phyloP scores from a whole-genome alignment of 768 basidiomycete species.

The Cytidiella melzeri region DNA sequence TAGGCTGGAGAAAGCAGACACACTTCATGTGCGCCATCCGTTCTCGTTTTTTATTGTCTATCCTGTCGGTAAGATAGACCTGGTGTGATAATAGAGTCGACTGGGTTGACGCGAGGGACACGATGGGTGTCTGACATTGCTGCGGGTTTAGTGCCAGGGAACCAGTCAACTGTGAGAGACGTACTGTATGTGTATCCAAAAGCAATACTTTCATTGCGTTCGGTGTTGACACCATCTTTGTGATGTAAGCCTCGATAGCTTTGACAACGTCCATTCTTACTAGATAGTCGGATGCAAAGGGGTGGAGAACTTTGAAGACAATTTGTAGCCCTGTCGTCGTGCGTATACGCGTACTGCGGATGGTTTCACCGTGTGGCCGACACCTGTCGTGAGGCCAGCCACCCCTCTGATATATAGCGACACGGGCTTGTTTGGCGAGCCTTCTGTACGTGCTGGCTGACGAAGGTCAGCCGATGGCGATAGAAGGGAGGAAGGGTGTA shows the following conservation, averaged over 20 bases:
- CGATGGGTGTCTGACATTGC: constrained; percentile 74
- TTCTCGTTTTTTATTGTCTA: constrained; percentile 90
- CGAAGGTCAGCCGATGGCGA: too few species aligned
- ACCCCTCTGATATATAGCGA: too few species aligned
- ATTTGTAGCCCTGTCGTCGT: too few species aligned
- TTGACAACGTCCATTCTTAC: constrained; percentile 85
- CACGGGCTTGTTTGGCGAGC: too few species aligned
- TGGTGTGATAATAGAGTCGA: constrained; percentile 90
- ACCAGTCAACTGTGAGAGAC: constrained; percentile 18
- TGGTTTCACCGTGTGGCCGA: too few species aligned
- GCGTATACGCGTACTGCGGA: too few species aligned
- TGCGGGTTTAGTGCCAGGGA: background rate
- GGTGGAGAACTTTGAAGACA: too few species aligned
- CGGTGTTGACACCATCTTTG: constrained; percentile 81
- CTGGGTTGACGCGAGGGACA: constrained; percentile 92
- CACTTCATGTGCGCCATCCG: constrained; percentile 97
- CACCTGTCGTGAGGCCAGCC: too few species aligned
- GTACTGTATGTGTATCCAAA: constrained; percentile 88
- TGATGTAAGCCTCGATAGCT: constrained; percentile 90
- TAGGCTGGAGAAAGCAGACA: constrained; percentile 85
- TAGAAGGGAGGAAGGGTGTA: too few species aligned
- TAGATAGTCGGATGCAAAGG: background rate
- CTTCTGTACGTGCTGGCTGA: too few species aligned
- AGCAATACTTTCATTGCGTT: constrained; percentile 93
- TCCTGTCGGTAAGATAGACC: constrained; percentile 95